phyloP scores from a whole-genome alignment of 768 basidiomycete species.

The Pleurotus salmoneostramineus region DNA sequence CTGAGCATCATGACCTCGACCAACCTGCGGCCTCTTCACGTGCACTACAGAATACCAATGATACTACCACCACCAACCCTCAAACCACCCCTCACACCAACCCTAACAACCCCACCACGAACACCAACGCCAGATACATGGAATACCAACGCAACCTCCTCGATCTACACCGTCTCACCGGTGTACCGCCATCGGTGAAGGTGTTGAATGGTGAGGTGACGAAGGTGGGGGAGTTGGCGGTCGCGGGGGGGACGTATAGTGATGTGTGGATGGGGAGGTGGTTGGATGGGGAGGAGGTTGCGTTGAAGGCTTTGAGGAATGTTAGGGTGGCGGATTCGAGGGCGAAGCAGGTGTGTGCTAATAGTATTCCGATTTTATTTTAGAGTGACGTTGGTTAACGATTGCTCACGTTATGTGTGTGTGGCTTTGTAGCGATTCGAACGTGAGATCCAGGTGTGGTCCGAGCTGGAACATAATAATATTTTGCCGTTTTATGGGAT shows the following conservation, averaged over 20 bases:
- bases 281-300: constrained; percentile 55
- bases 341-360: constrained; percentile 35
- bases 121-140: constrained; percentile 20
- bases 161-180: constrained; percentile 44
- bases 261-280: constrained; percentile 53
- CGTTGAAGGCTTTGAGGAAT: constrained; percentile 50
- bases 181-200: constrained; percentile 50
- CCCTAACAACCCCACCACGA: no score
- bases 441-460: constrained; percentile 54
- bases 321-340: constrained; percentile 38
- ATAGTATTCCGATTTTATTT: no score
- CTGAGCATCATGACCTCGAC: background rate
- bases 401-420: no score
- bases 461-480: constrained; percentile 44
- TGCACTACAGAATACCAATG: no score
- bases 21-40: no score
- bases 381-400: no score
- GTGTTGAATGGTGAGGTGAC: constrained; percentile 50
- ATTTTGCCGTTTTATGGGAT: constrained; percentile 55
- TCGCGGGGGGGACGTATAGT: constrained; percentile 50
- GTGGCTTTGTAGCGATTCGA: constrained; percentile 43
- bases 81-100: no score
- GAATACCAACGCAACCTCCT: constrained; percentile 43
- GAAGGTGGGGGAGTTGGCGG: constrained; percentile 31
- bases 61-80: no score